Percentiles rank a stretch among this genome's conserved stretches.
phyloP scores from a whole-genome alignment of 1,284 basidiomycete genomes.

The Malassezia japonica region DNA sequence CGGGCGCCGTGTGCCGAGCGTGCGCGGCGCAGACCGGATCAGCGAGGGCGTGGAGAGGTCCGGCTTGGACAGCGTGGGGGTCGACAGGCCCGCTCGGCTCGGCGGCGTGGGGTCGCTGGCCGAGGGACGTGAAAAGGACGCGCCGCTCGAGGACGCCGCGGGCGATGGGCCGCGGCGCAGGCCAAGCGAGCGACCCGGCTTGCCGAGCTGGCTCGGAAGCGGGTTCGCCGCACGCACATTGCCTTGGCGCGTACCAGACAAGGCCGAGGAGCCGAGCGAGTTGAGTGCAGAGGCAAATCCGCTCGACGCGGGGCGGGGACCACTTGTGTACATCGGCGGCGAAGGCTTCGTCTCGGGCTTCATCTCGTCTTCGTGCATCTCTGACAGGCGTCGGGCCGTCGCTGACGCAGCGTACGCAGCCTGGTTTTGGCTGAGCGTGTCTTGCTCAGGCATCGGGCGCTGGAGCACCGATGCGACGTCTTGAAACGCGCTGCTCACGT shows the following conservation, averaged over 20 bases:
- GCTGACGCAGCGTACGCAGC: neutral
- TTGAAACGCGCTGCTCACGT: neutral
- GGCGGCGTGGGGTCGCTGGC: no score
- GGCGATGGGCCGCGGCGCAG: neutral
- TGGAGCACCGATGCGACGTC: neutral
- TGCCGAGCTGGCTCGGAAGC: neutral
- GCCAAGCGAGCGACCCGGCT: neutral
- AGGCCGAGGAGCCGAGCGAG: neutral
- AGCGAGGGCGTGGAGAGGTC: no score
- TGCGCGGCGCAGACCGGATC: no score
- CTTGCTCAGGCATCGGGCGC: neutral
- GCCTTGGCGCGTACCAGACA: neutral
- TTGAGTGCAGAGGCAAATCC: slow-evolving; percentile 8
- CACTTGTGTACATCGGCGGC: neutral
- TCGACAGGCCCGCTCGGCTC: no score
- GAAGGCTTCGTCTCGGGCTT: neutral
- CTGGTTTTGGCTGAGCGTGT: neutral
- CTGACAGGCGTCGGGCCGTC: neutral
- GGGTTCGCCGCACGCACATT: neutral
- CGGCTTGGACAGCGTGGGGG: no score
- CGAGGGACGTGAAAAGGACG: no score
- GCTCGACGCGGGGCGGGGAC: neutral
- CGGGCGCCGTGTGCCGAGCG: no score
- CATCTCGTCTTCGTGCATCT: neutral
- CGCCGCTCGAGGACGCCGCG: no score